These are phyloP conservation scores for Fusarium algeriense DNA, from an alignment of 2,329 filamentous ascomycete genomes.

Conservation along the genomic window DNA sequence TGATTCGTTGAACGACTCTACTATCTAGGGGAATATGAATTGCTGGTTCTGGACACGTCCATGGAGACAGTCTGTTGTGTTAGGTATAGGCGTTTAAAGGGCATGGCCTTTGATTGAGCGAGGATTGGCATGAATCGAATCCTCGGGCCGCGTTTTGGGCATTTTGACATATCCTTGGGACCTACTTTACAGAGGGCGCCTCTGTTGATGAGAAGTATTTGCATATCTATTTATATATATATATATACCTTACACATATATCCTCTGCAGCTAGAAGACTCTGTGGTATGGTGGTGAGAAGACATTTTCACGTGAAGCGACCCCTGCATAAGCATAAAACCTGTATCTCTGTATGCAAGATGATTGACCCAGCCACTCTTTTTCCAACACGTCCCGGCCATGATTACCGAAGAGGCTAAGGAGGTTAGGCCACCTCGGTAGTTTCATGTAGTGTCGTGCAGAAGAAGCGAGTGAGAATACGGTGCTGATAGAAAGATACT, in stretches of 20 bases:
- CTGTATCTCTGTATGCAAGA: background rate
- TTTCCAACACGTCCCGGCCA: slow-evolving; percentile 31
- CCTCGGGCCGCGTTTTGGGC: slow-evolving; percentile 34
- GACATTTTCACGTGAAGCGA: slow-evolving; percentile 39
- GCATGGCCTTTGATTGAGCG: slow-evolving; percentile 27
- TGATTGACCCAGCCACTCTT: slow-evolving; percentile 37
- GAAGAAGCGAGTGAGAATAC: slow-evolving; percentile 9
- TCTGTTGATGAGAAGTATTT: slow-evolving; percentile 23
- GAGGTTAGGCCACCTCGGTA: slow-evolving; percentile 30
- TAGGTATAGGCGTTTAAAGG: slow-evolving; percentile 46
- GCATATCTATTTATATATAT: slow-evolving; percentile 17
- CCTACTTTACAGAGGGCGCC: slow-evolving; percentile 4
- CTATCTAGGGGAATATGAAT: slow-evolving; percentile 44
- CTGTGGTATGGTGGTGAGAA: slow-evolving; percentile 3
- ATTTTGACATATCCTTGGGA: slow-evolving; percentile 17
- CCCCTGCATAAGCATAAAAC: slow-evolving; percentile 11
- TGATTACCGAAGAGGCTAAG: slow-evolving; percentile 40
- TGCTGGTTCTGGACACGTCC: slow-evolving; percentile 44
- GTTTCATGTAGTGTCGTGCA: slow-evolving; percentile 33
- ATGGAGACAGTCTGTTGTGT: slow-evolving; percentile 43
- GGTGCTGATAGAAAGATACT: background rate
- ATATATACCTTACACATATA: background rate
- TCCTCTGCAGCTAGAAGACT: slow-evolving; percentile 4
- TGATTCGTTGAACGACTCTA: slow-evolving; percentile 47
- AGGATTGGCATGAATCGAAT: slow-evolving; percentile 46